phyloP scores from a whole-genome alignment of 2,329 filamentous ascomycete genomes.

The Cladosporium sp. region DNA sequence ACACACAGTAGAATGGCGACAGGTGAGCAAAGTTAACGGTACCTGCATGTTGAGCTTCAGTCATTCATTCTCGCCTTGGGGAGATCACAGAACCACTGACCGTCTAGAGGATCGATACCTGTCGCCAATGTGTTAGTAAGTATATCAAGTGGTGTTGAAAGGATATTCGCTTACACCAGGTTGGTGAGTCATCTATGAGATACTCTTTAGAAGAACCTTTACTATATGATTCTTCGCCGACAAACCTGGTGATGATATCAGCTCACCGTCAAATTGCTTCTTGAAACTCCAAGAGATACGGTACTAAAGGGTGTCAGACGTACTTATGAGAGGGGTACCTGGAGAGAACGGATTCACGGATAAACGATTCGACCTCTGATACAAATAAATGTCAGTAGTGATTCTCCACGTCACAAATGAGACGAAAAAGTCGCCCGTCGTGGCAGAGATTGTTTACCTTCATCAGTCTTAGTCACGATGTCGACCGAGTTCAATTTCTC shows the following conservation, averaged over 20 bases:
- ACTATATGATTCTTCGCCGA: slow-evolving; percentile 74
- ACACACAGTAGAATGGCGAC: slow-evolving; percentile 78
- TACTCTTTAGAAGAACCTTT: slow-evolving; percentile 64
- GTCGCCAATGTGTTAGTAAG: neutral
- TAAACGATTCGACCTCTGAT: slow-evolving; percentile 67
- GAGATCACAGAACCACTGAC: slow-evolving; percentile 30
- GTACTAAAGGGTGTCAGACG: slow-evolving; percentile 25
- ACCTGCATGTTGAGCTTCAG: slow-evolving; percentile 31
- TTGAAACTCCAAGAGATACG: too few relatives aligned
- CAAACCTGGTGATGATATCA: slow-evolving; percentile 51
- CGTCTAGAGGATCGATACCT: slow-evolving; percentile 67
- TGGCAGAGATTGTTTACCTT: slow-evolving; percentile 45
- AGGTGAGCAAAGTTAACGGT: slow-evolving; percentile 79
- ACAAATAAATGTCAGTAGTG: neutral
- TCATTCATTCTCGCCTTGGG: neutral
- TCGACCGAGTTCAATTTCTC: slow-evolving; percentile 76
- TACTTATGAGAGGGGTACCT: slow-evolving; percentile 65
- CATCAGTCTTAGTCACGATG: slow-evolving; percentile 72
- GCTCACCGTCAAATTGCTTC: too few relatives aligned
- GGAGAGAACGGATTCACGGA: slow-evolving; percentile 54
- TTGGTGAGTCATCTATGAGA: slow-evolving; percentile 60
- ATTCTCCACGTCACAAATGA: neutral
- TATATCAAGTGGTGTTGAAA: neutral
- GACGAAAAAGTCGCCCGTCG: neutral
- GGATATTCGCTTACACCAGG: slow-evolving; percentile 53